Evolutionary conservation across 202 grass and related monocot genomes (phyloP).

Genomic region (Musa balbisiana): DNA sequence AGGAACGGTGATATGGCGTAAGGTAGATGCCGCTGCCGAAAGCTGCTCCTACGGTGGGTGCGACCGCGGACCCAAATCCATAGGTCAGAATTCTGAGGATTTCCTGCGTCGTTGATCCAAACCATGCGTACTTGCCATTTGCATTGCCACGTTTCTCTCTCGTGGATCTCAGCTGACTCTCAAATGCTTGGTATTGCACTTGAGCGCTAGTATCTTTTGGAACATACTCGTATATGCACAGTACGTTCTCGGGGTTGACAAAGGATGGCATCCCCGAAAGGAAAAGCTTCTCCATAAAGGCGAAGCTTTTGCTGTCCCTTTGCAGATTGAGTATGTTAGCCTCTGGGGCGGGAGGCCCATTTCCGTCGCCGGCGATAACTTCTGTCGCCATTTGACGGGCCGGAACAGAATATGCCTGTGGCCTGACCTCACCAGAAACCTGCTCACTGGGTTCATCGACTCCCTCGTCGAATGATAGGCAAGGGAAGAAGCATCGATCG

Average conservation of each 20-base stretch:
- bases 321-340: slow-evolving; percentile 20
- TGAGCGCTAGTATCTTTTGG: slow-evolving; percentile 53
- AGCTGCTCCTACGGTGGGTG: too few relatives aligned
- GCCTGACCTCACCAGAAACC: slow-evolving; percentile 25
- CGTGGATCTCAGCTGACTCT: slow-evolving; percentile 51
- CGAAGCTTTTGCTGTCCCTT: slow-evolving; percentile 43
- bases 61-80: slow-evolving; percentile 46
- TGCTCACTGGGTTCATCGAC: slow-evolving; percentile 24
- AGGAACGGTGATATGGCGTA: too few relatives aligned
- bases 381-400: slow-evolving; percentile 41
- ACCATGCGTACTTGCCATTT: slow-evolving; percentile 60
- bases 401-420: slow-evolving; percentile 33
- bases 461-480: slow-evolving; percentile 60
- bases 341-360: too few relatives aligned
- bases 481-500: slow-evolving; percentile 61
- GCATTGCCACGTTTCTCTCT: slow-evolving; percentile 49
- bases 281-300: slow-evolving; percentile 46
- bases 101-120: slow-evolving; percentile 63
- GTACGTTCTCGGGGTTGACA: slow-evolving; percentile 42
- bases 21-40: too few relatives aligned
- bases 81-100: slow-evolving; percentile 66
- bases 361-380: slow-evolving; percentile 48
- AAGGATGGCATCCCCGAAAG: slow-evolving; percentile 71
- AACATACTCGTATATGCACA: slow-evolving; percentile 51
- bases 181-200: slow-evolving; percentile 58